These are phyloP conservation scores for Populus simonii DNA, from an alignment of 345 rosid species.

Conservation along the genomic window DNA sequence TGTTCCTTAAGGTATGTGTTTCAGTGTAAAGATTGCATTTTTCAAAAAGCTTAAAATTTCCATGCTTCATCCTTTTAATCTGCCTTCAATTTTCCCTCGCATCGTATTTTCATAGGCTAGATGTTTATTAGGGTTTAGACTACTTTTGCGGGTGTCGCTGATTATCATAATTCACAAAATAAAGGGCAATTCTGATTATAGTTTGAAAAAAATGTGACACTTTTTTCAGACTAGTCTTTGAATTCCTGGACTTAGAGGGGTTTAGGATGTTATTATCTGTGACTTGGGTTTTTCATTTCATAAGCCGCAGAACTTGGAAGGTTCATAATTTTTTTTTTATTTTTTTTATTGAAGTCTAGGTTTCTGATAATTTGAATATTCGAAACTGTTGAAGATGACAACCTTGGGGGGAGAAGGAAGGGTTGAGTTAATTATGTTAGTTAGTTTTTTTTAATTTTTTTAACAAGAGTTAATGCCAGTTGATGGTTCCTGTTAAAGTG, in stretches of 20 bases:
- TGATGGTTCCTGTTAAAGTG: too few species aligned
- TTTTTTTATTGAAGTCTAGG: background rate
- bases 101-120: background rate
- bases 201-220: background rate
- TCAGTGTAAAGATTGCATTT: background rate
- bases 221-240: background rate
- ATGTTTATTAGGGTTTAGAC: background rate
- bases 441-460: too few species aligned
- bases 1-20: conserved; percentile 56
- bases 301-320: background rate
- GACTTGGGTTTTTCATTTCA: background rate
- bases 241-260: background rate
- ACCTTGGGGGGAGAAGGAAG: background rate
- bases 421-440: background rate
- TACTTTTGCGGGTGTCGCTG: background rate
- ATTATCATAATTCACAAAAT: background rate
- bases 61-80: background rate
- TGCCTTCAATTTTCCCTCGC: background rate
- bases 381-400: background rate
- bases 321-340: background rate
- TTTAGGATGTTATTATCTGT: background rate
- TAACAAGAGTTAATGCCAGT: too few species aligned
- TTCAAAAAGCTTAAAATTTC: background rate
- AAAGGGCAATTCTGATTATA: background rate
- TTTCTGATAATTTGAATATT: background rate